A percentile compares a stretch with the other conserved stretches of the same genome.
Conservation (phyloP, 306 rosid species). For the Cucumis cinereus region DNA sequence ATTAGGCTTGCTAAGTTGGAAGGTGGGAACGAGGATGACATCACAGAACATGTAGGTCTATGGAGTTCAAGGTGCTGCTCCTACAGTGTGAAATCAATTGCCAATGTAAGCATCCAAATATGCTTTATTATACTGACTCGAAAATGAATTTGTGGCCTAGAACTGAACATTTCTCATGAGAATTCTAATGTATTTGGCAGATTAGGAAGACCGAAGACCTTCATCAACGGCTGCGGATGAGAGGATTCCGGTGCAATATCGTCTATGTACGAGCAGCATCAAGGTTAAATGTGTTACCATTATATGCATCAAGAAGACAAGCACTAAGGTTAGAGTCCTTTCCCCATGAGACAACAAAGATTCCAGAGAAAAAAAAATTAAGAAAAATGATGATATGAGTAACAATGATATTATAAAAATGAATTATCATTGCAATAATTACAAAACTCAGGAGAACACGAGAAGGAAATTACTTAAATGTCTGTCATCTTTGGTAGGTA, state of each 20-base stretch:
- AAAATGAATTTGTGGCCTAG: not conserved
- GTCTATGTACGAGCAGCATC: conserved; percentile 44
- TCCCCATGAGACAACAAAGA: not conserved
- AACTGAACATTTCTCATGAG: conserved; percentile 1
- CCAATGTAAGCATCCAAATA: conserved; percentile 1
- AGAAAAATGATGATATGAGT: not conserved
- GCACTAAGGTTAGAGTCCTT: conserved; percentile 47
- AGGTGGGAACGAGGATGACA: conserved; percentile 34
- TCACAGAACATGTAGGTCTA: conserved; percentile 30
- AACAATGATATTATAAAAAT: not conserved
- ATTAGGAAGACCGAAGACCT: conserved; percentile 33
- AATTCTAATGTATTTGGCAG: conserved; percentile 23
- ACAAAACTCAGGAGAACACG: not conserved
- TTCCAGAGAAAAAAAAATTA: not conserved
- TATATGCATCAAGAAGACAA: conserved; percentile 66
- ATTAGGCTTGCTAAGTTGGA: conserved; percentile 50
- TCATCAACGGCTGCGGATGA: conserved; percentile 63
- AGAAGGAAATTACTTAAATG: not conserved
- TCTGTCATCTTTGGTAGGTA: conserved; percentile 31
- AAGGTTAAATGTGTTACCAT: conserved; percentile 56
- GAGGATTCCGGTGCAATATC: conserved; percentile 73
- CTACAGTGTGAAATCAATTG: conserved; percentile 23
- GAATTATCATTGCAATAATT: not conserved
- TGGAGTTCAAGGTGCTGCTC: conserved; percentile 54
- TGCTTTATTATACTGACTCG: not conserved